Conservation (phyloP, 176 grass and related monocot species). For the Coix lacrymajobi region DNA sequence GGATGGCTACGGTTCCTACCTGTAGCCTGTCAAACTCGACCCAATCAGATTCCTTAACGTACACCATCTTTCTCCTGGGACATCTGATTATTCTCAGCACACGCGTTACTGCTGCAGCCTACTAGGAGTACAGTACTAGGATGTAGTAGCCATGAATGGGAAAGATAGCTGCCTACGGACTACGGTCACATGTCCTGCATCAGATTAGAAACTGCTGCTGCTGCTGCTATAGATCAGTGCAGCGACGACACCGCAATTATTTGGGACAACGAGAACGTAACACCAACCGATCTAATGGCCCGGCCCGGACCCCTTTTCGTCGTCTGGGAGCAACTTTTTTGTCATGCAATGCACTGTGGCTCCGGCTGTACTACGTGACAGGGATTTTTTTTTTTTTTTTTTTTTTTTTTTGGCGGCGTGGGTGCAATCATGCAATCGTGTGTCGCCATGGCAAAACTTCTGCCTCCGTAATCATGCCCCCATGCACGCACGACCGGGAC, state of each 20-base stretch:
- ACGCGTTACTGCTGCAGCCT: neutral
- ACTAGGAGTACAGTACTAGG: neutral
- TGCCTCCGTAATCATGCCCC: conserved; percentile 24
- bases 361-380: conserved; percentile 10
- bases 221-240: neutral
- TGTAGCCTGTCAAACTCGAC: conserved; percentile 24
- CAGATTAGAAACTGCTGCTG: neutral
- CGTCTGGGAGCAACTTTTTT: neutral
- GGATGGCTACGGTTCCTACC: neutral
- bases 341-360: conserved; percentile 11
- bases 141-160: neutral
- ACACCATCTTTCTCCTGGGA: neutral
- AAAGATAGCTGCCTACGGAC: neutral
- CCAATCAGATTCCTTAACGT: conserved; percentile 18
- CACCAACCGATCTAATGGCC: conserved; percentile 17
- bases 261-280: conserved; percentile 13
- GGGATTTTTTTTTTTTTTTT: conserved; percentile 5
- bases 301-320: neutral
- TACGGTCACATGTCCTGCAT: neutral
- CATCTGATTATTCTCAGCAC: neutral
- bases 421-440: conserved; percentile 33
- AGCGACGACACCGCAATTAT: conserved; percentile 20
- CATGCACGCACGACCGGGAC: conserved; percentile 4
- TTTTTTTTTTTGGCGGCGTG: neutral
- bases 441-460: conserved; percentile 11